phyloP scores from a whole-genome alignment of 2,329 filamentous ascomycete species.

The Colletotrichum eremochloae region DNA sequence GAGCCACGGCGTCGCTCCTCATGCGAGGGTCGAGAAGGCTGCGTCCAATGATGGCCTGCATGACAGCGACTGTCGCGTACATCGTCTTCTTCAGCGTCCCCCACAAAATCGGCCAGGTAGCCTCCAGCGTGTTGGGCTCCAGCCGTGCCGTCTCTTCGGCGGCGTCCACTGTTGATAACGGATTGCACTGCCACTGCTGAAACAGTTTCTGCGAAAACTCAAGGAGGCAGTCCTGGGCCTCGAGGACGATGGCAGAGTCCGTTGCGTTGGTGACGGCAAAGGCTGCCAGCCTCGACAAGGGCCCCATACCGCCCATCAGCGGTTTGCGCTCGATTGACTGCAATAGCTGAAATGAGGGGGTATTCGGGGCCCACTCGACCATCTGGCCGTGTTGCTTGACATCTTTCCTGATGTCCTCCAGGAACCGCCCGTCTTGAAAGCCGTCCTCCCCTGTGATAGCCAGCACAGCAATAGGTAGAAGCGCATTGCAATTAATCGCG shows the following conservation, averaged over 20 bases:
- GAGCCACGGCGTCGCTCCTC: constrained; percentile 62
- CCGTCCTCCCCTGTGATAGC: constrained; percentile 80
- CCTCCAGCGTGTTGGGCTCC: constrained; percentile 73
- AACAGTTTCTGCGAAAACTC: constrained; percentile 76
- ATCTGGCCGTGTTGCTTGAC: constrained; percentile 67
- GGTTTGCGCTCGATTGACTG: constrained; percentile 71
- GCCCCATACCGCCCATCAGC: constrained; percentile 75
- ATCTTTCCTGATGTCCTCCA: constrained; percentile 77
- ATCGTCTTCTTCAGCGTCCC: constrained; percentile 80
- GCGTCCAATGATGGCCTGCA: constrained; percentile 81
- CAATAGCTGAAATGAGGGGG: constrained; percentile 72
- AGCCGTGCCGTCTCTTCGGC: constrained; percentile 75
- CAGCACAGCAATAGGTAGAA: constrained; percentile 78
- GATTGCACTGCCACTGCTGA: constrained; percentile 80
- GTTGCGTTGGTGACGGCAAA: constrained; percentile 71
- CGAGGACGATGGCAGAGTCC: constrained; percentile 60
- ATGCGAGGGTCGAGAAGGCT: constrained; percentile 65
- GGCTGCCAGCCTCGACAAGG: constrained; percentile 74
- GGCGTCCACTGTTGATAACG: constrained; percentile 79
- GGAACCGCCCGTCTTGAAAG: constrained; percentile 81
- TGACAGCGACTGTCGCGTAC: constrained; percentile 79
- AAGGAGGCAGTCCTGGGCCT: constrained; percentile 71
- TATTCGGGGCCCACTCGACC: constrained; percentile 74
- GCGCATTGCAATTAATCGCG: constrained; percentile 73
- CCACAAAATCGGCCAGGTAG: constrained; percentile 80